Percentiles rank a stretch among this genome's conserved stretches.
phyloP scores from a whole-genome alignment of 2,329 filamentous ascomycete genomes.

The Zopfia rhizophila region DNA sequence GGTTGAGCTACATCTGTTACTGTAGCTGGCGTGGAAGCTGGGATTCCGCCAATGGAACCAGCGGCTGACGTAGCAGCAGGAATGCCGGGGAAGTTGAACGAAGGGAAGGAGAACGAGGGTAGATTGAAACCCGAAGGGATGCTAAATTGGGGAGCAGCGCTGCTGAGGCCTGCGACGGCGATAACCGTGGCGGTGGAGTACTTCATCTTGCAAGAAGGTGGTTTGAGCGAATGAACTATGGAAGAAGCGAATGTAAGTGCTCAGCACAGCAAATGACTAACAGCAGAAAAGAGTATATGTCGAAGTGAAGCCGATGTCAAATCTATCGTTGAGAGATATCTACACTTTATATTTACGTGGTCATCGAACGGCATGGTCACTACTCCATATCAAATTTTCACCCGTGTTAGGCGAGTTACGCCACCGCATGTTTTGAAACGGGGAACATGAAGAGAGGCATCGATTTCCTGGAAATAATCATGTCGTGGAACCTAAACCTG shows the following conservation, averaged over 20 bases:
- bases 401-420: no score
- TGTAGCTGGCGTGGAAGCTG: constrained; percentile 6
- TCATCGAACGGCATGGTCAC: no score
- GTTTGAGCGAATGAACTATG: not conserved
- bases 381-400: no score
- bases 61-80: constrained; percentile 10
- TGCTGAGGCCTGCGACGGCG: constrained; percentile 31
- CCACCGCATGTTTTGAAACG: no score
- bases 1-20: constrained; percentile 9
- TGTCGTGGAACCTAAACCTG: no score
- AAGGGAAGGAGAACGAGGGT: constrained; percentile 25
- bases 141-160: constrained; percentile 32
- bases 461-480: no score
- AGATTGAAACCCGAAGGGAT: constrained; percentile 22
- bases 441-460: no score
- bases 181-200: constrained; percentile 29
- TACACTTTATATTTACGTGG: no score
- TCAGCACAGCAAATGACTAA: constrained; percentile 30
- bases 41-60: not conserved
- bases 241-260: constrained; percentile 28
- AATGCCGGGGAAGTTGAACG: constrained; percentile 1
- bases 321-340: no score
- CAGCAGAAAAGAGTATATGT: constrained; percentile 13
- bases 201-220: constrained; percentile 36
- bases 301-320: not conserved